These are phyloP conservation scores for Thozetella sp. DNA, from an alignment of 495 filamentous ascomycete species.

Conservation along the genomic window DNA sequence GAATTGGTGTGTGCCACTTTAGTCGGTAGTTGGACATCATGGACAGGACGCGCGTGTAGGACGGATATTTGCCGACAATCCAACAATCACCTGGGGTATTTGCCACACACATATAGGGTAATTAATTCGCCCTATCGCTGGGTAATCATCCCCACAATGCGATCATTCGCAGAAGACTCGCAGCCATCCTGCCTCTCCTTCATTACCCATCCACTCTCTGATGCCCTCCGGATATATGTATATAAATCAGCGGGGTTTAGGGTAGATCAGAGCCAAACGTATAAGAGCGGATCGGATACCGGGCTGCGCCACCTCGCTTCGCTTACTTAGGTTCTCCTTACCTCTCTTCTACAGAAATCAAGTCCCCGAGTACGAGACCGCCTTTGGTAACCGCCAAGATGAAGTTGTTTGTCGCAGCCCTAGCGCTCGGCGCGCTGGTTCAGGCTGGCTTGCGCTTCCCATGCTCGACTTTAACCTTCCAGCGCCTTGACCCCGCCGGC, in stretches of 20 bases:
- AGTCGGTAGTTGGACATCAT: background rate
- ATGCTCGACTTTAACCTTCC: constrained; percentile 44
- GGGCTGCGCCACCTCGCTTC: no score
- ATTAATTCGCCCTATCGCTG: background rate
- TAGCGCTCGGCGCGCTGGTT: constrained; percentile 36
- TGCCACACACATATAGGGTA: background rate
- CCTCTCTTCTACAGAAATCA: no score
- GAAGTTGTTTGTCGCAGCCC: constrained; percentile 42
- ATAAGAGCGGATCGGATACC: no score
- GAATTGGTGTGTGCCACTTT: background rate
- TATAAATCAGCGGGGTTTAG: no score
- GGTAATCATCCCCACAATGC: background rate
- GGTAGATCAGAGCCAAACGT: no score
- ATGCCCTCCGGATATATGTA: no score
- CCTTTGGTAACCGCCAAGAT: no score
- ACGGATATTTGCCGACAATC: background rate
- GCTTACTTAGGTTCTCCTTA: no score
- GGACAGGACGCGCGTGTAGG: background rate
- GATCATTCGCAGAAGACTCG: background rate
- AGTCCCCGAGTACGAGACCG: no score
- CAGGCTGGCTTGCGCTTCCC: constrained; percentile 46
- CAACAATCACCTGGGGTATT: background rate
- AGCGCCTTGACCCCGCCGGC: constrained; percentile 45
- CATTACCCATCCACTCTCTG: no score
- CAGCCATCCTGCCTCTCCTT: background rate